phyloP scores from a whole-genome alignment of 2,329 filamentous ascomycete species.

The Calycina herbarum region DNA sequence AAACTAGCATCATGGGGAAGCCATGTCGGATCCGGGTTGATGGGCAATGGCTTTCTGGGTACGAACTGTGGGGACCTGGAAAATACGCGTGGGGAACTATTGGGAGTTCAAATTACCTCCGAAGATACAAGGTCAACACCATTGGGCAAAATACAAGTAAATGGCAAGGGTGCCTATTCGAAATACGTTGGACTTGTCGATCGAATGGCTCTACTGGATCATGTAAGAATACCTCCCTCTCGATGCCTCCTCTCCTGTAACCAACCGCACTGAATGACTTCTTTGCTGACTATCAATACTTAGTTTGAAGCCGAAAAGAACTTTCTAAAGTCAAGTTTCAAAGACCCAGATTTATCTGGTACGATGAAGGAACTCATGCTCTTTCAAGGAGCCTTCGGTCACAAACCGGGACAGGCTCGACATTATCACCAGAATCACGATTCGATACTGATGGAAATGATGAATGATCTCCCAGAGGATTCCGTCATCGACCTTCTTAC shows the following conservation, averaged over 20 bases:
- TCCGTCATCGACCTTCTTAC: constrained; percentile 16
- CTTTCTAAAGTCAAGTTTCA: constrained; percentile 21
- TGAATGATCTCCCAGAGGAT: constrained; percentile 19
- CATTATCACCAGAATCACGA: constrained; percentile 10
- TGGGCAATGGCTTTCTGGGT: not conserved
- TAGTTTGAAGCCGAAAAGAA: constrained; percentile 24
- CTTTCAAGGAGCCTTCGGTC: constrained; percentile 19
- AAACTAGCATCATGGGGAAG: not conserved
- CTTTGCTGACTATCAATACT: constrained; percentile 8
- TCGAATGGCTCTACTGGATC: constrained; percentile 24
- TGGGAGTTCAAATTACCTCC: not conserved
- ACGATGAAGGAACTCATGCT: constrained; percentile 22
- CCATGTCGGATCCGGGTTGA: not conserved
- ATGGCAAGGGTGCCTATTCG: constrained; percentile 10
- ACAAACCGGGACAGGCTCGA: constrained; percentile 7
- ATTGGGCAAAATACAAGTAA: constrained; percentile 12
- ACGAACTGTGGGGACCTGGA: not conserved
- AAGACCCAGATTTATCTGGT: constrained; percentile 11
- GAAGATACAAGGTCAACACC: not conserved
- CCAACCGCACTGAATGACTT: not conserved
- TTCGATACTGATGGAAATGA: constrained; percentile 21
- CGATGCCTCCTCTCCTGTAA: not conserved
- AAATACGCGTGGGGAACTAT: not conserved
- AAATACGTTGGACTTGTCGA: constrained; percentile 21
- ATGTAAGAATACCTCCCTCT: constrained; percentile 14